A percentile compares a stretch with the other conserved stretches of the same genome.
phyloP scores from a whole-genome alignment of 129 eudicot genomes.

The Centella asiatica region DNA sequence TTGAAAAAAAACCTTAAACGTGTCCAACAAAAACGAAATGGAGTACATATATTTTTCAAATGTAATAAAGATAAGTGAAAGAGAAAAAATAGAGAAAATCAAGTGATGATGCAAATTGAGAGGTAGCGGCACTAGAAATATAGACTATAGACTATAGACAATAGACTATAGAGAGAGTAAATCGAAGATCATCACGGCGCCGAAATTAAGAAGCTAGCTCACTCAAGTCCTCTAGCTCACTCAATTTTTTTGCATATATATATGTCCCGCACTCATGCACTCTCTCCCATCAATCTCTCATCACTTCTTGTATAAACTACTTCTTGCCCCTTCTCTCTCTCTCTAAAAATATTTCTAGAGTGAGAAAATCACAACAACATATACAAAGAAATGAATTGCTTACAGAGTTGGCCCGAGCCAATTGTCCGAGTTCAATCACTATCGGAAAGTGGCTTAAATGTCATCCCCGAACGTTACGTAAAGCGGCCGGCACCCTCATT shows the following conservation, averaged over 20 bases:
- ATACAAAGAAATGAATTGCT: neutral
- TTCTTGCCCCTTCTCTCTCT: neutral
- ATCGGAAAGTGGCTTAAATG: slow-evolving; percentile 50
- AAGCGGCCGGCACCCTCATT: slow-evolving; percentile 29
- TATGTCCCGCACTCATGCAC: neutral
- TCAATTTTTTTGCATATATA: neutral
- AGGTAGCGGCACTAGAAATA: too few species aligned
- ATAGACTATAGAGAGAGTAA: neutral
- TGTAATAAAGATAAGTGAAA: too few species aligned
- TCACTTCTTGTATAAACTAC: too few species aligned
- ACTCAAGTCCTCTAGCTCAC: neutral
- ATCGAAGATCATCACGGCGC: slow-evolving; percentile 14
- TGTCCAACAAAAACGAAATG: too few species aligned
- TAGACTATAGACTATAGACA: too few species aligned
- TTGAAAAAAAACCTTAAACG: too few species aligned
- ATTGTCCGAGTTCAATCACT: slow-evolving; percentile 59
- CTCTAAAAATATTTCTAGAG: too few species aligned
- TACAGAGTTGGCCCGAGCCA: slow-evolving; percentile 72
- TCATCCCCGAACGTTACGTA: slow-evolving; percentile 49
- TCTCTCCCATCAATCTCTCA: neutral
- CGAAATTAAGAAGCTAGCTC: neutral
- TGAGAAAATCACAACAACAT: too few species aligned
- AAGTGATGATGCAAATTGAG: too few species aligned
- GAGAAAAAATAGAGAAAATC: too few species aligned
- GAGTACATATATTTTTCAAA: too few species aligned